Base-by-base conservation (phyloP, 192 early-diverging fungal genomes). In the Backusella psychrophila region DNA sequence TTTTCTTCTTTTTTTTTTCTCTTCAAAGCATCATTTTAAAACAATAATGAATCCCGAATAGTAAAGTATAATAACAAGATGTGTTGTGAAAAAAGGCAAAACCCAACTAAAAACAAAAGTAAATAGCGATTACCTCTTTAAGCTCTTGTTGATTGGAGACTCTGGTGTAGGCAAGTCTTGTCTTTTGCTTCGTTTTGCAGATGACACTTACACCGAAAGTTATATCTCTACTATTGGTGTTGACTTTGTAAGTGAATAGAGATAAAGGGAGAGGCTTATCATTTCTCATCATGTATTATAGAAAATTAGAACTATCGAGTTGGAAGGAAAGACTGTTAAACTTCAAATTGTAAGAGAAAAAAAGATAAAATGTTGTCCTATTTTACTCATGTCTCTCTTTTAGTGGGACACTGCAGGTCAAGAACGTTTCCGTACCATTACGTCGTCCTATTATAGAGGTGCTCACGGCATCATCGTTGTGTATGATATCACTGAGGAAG, bases 191-290 rank as follows among this genome's bases (percentile, higher is more conserved):
- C 93, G 97, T 77, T 98, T 99, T 83, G 96, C 96, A 2, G 96
- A 99, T 84, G 96, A 98, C 87, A 98, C 95, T 33, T 99, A 96
- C 83, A 98, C 96, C 38, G 96, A 99, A 82, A 94, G 92, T 82
- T 98, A 97, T 90, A 98, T 98, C 85, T 93, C 92, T 73, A 99
- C 97, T 77, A 98, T 98, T 77, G 97, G 97, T 59, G 96, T 99
- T 42, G 97, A 99, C 88, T 99, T 99, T 84, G 94, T 95, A 91
- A 82, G 91, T 84, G 3, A 53, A 26, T 9, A 69, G 11, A 56
- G 31, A 31, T 31, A 29, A 26, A 9, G 23, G n/a, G 5, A 17
- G 15, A n/a, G 46, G 9, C 11, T 2, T 26, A 23, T 44, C 49
- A 19, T 65, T 33, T 11, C 17, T 15, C 23, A 42, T 72, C 12